A percentile compares a stretch with the other conserved stretches of the same genome.
Conservation (phyloP, 805 yeast genomes). For the Suhomyces prunicola region DNA sequence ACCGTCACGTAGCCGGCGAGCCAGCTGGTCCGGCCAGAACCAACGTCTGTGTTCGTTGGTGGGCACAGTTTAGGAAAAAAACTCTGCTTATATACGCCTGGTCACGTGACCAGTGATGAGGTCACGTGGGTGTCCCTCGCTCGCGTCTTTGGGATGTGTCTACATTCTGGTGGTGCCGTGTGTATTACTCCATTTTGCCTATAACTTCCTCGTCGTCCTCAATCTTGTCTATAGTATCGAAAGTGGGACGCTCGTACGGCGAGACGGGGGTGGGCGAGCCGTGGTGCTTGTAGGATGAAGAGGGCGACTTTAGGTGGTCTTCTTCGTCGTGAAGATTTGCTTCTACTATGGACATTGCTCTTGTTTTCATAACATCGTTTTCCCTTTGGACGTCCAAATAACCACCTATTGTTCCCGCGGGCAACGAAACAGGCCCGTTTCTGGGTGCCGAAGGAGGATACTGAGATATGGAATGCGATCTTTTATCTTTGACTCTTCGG, state of each 20-base stretch:
- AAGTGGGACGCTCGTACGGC: neutral
- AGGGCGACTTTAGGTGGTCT: constrained; percentile 15
- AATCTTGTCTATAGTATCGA: neutral
- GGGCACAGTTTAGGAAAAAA: neutral
- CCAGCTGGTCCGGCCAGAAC: constrained; percentile 18
- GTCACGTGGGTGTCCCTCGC: too few species aligned
- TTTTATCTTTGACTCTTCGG: constrained; percentile 8
- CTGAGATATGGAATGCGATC: constrained; percentile 44
- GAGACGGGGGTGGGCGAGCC: neutral
- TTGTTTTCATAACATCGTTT: neutral
- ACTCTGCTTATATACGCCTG: neutral
- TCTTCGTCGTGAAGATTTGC: neutral
- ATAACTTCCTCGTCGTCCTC: constrained; percentile 4
- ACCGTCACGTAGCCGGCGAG: constrained; percentile 8
- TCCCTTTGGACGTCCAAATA: constrained; percentile 24
- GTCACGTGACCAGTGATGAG: neutral
- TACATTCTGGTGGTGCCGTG: too few species aligned
- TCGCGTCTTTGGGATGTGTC: too few species aligned
- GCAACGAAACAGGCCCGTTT: constrained; percentile 5
- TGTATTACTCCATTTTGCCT: constrained; percentile 8
- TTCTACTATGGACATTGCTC: constrained; percentile 12
- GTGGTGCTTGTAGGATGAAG: neutral
- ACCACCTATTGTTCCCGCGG: constrained; percentile 24
- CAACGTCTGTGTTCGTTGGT: neutral
- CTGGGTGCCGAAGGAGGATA: constrained; percentile 38